These are phyloP conservation scores for Cladorrhinum samala DNA, from an alignment of 495 filamentous ascomycete species.

Conservation along the genomic window DNA sequence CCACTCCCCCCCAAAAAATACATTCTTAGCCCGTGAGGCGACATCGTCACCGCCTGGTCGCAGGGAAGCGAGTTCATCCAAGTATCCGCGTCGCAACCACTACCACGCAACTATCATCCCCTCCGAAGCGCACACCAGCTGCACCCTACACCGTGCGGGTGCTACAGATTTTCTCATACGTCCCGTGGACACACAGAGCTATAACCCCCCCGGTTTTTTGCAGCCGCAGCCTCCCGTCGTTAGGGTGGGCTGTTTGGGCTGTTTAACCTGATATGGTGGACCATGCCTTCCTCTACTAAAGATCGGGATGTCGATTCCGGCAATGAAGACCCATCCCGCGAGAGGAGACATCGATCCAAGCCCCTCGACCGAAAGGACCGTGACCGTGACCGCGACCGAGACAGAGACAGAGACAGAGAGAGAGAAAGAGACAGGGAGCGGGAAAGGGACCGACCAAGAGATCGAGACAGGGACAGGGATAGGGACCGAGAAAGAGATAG, in stretches of 20 bases:
- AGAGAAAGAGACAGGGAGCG: slow-evolving; percentile 14
- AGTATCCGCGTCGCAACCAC: slow-evolving; percentile 5
- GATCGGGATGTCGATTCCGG: slow-evolving; percentile 36
- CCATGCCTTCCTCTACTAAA: slow-evolving; percentile 39
- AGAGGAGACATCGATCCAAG: slow-evolving; percentile 35
- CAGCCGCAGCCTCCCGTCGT: slow-evolving; percentile 20
- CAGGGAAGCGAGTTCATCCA: background rate
- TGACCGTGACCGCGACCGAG: slow-evolving; percentile 20
- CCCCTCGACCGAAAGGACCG: slow-evolving; percentile 24
- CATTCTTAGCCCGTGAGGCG: too few relatives aligned
- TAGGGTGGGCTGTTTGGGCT: slow-evolving; percentile 8
- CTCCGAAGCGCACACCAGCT: background rate
- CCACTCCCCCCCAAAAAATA: too few relatives aligned
- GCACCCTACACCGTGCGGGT: slow-evolving; percentile 6
- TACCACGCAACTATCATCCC: background rate
- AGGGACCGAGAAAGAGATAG: slow-evolving; percentile 14
- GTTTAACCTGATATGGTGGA: slow-evolving; percentile 32
- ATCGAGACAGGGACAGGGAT: slow-evolving; percentile 9
- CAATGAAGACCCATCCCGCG: slow-evolving; percentile 32
- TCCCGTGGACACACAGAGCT: background rate
- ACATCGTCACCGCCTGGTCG: background rate
- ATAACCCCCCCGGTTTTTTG: background rate
- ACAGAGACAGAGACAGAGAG: slow-evolving; percentile 21
- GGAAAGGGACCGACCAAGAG: slow-evolving; percentile 10
- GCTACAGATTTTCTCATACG: background rate